phyloP scores from a whole-genome alignment of 164 flowering plant species.

The Brasenia schreberi region DNA sequence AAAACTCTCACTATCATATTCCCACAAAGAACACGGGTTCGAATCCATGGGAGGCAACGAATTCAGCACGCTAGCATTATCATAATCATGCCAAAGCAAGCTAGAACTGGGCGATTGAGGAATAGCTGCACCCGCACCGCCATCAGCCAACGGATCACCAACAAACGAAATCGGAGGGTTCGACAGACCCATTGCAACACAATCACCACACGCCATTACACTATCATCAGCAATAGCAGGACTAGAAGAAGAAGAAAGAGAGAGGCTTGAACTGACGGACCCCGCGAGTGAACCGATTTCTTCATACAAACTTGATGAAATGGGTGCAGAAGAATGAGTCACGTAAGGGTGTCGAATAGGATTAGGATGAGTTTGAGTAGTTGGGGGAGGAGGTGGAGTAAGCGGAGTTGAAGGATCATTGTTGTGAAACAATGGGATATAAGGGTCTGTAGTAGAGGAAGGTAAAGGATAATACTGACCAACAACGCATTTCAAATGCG shows the following conservation, averaged over 20 bases:
- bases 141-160: slow-evolving; percentile 8
- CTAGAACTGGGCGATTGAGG: slow-evolving; percentile 21
- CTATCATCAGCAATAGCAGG: not conserved
- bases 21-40: slow-evolving; percentile 40
- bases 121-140: slow-evolving; percentile 4
- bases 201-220: not conserved
- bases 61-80: slow-evolving; percentile 3
- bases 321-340: slow-evolving; percentile 4
- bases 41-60: slow-evolving; percentile 15
- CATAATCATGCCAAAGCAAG: slow-evolving; percentile 29
- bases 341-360: not conserved
- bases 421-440: not conserved
- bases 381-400: slow-evolving; percentile 2
- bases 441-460: not conserved
- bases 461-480: not conserved
- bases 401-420: slow-evolving; percentile 4
- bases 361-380: not conserved
- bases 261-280: slow-evolving; percentile 28
- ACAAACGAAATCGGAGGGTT: slow-evolving; percentile 4
- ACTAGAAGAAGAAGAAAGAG: slow-evolving; percentile 10
- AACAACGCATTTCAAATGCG: not conserved
- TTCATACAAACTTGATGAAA: slow-evolving; percentile 10
- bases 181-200: not conserved
- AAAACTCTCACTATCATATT: slow-evolving; percentile 35
- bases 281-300: slow-evolving; percentile 33